Percentiles rank a stretch among this genome's conserved stretches.
Conservation (phyloP, 2,329 filamentous ascomycete species). For the Cercospora sesami region DNA sequence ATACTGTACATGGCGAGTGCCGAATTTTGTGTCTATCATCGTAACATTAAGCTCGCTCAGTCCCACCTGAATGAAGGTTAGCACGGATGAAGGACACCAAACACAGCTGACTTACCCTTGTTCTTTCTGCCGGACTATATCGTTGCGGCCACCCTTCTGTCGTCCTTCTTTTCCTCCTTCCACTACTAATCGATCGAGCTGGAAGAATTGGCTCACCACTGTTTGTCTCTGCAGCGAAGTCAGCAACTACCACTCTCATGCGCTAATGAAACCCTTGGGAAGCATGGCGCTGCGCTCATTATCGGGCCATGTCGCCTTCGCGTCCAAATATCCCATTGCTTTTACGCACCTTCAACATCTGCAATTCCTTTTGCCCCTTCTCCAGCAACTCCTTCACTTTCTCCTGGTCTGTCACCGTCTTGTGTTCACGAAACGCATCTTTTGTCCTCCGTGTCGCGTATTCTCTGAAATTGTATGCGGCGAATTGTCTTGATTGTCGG, state of each 20-base stretch:
- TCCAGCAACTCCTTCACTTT: conserved; percentile 86
- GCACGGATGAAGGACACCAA: background rate
- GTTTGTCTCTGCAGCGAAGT: conserved; percentile 76
- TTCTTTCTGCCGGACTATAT: conserved; percentile 74
- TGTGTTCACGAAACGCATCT: conserved; percentile 85
- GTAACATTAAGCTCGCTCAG: background rate
- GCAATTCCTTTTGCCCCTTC: conserved; percentile 80
- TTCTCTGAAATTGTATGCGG: conserved; percentile 95
- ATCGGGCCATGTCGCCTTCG: background rate
- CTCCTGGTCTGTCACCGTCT: conserved; percentile 68
- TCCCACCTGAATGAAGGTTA: conserved; percentile 6
- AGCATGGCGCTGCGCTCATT: background rate
- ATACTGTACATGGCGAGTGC: conserved; percentile 1
- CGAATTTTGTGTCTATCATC: background rate
- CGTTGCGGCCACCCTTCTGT: conserved; percentile 65
- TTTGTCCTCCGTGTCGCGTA: conserved; percentile 88
- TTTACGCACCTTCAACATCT: conserved; percentile 78
- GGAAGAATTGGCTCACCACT: conserved; percentile 90
- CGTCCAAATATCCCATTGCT: background rate
- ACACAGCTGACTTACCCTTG: conserved; percentile 60
- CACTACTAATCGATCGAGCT: conserved; percentile 86
- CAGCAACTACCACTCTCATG: conserved; percentile 33
- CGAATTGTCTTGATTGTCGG: conserved; percentile 81
- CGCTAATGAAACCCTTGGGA: background rate
- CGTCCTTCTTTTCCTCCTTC: conserved; percentile 81